Conservation (phyloP, 805 yeast species). For the Ogataea saltuana region DNA sequence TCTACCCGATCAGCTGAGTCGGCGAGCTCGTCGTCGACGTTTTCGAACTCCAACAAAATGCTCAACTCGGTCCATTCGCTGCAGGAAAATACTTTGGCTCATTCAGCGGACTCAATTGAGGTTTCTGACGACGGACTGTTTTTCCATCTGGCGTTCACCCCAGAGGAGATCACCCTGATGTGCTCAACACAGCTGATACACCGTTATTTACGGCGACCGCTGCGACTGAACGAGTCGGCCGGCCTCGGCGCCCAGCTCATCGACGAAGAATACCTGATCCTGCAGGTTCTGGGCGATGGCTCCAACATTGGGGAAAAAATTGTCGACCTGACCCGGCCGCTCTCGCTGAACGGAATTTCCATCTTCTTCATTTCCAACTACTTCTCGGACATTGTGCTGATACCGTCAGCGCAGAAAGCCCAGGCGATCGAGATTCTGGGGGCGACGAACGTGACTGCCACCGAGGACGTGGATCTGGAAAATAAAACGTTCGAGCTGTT, state of each 20-base stretch:
- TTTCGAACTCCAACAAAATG: constrained; percentile 6
- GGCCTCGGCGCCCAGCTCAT: constrained; percentile 41
- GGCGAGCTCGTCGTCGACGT: constrained; percentile 3
- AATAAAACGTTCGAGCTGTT: constrained; percentile 39
- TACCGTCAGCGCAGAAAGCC: constrained; percentile 48
- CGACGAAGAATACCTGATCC: constrained; percentile 46
- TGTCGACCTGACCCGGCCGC: constrained; percentile 56
- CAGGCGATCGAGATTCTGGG: constrained; percentile 49
- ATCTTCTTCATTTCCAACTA: constrained; percentile 63
- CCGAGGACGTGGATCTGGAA: constrained; percentile 30
- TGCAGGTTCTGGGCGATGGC: constrained; percentile 64
- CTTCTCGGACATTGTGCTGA: constrained; percentile 61
- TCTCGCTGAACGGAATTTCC: constrained; percentile 57
- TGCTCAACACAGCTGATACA: constrained; percentile 44
- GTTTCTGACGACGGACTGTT: constrained; percentile 45
- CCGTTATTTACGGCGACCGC: constrained; percentile 41
- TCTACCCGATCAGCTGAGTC: not conserved
- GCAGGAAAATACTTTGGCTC: constrained; percentile 1
- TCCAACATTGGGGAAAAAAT: constrained; percentile 53
- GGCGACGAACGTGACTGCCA: constrained; percentile 22
- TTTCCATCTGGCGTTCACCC: constrained; percentile 63
- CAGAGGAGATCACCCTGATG: constrained; percentile 62
- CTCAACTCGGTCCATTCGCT: constrained; percentile 17
- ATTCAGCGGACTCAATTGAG: constrained; percentile 14
- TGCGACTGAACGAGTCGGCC: constrained; percentile 28